Evolutionary conservation across 2,329 filamentous ascomycete species (phyloP).

Genomic region (Epichloe aotearoae): DNA sequence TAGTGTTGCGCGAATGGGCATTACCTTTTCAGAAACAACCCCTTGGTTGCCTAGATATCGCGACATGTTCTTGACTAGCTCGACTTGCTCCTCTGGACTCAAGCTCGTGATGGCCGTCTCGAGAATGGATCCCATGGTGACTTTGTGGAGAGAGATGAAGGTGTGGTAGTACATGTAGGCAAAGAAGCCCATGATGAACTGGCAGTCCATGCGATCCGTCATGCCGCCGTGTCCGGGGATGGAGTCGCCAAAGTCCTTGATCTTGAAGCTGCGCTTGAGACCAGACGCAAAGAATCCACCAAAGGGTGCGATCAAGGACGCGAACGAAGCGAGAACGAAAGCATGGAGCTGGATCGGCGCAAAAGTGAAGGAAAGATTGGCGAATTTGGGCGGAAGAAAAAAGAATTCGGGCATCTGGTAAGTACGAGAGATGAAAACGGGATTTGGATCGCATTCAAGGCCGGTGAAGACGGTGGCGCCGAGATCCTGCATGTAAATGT

Average conservation of each 20-base stretch:
- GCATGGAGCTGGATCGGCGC: constrained; percentile 91
- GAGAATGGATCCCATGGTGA: constrained; percentile 73
- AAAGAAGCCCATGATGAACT: constrained; percentile 99
- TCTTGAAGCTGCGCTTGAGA: constrained; percentile 96
- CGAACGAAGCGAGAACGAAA: constrained; percentile 79
- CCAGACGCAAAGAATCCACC: constrained; percentile 97
- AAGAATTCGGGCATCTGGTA: constrained; percentile 63
- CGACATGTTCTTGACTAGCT: constrained; percentile 54
- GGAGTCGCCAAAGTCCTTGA: constrained; percentile 98
- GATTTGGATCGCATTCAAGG: constrained; percentile 79
- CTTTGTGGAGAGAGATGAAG: constrained; percentile 84
- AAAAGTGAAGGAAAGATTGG: constrained; percentile 54
- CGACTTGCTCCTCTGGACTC: constrained; percentile 75
- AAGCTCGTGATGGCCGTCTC: constrained; percentile 88
- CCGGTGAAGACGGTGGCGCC: constrained; percentile 88
- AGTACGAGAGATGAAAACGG: constrained; percentile 69
- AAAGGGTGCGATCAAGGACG: constrained; percentile 91
- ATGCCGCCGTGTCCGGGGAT: constrained; percentile 97
- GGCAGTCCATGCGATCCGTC: constrained; percentile 98
- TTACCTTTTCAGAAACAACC: constrained; percentile 20
- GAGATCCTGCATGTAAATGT: constrained; percentile 44
- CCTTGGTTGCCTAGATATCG: constrained; percentile 54
- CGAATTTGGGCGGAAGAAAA: constrained; percentile 49
- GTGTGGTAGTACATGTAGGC: constrained; percentile 97
- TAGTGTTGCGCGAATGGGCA: neutral